phyloP scores from a whole-genome alignment of 2,329 filamentous ascomycete species.

The Massarina eburnea region DNA sequence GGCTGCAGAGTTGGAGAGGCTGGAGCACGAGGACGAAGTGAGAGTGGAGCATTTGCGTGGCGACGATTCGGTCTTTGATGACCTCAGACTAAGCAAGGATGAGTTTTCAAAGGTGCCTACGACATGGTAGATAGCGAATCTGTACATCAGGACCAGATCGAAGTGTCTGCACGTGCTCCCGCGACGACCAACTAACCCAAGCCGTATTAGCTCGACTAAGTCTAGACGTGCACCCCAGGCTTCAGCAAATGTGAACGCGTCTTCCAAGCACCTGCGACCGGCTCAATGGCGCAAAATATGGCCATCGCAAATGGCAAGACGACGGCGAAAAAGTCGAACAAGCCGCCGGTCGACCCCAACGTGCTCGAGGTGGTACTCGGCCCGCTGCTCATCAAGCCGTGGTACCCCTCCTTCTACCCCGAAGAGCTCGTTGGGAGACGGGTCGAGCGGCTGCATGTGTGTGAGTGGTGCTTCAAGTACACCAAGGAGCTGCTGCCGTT shows the following conservation, averaged over 20 bases:
- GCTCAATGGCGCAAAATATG: constrained; percentile 26
- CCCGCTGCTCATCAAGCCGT: constrained; percentile 79
- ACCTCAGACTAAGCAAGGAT: constrained; percentile 61
- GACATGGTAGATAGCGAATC: constrained; percentile 29
- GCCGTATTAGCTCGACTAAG: background rate
- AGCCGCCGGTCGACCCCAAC: constrained; percentile 63
- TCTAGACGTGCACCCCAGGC: background rate
- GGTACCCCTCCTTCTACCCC: constrained; percentile 89
- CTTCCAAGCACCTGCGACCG: background rate
- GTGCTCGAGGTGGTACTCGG: constrained; percentile 86
- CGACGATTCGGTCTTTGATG: constrained; percentile 62
- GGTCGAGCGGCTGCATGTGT: constrained; percentile 71
- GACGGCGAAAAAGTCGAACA: constrained; percentile 16
- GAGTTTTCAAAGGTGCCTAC: constrained; percentile 55
- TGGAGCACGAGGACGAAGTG: constrained; percentile 72
- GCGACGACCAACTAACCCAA: background rate
- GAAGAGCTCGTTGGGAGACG: constrained; percentile 59
- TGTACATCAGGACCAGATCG: background rate
- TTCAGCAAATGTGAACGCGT: constrained; percentile 8
- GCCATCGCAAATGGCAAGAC: constrained; percentile 19
- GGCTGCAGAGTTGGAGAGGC: constrained; percentile 69
- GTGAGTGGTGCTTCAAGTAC: constrained; percentile 93
- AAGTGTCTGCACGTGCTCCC: background rate
- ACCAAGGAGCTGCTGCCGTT: constrained; percentile 57
- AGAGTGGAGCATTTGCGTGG: constrained; percentile 62